Evolutionary conservation across 148 eudicot species (phyloP), one percentile per base, ranked within the genome.

Genomic region (Vaccinium vitisidaea): DNA sequence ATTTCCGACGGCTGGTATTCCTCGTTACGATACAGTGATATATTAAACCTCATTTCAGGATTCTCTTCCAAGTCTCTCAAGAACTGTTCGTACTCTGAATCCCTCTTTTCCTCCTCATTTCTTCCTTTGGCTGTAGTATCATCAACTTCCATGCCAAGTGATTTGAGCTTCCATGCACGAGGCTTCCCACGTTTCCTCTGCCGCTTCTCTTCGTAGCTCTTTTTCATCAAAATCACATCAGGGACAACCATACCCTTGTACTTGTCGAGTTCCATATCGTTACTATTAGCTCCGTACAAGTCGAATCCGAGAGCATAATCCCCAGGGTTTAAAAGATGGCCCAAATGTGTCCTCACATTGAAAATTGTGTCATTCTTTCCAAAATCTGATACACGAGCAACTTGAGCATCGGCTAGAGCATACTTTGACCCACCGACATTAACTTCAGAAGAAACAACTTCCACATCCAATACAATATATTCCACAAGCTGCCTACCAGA

Each of bases 261-360:
- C 83, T 92, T 90, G 55, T 94, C 95, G 75, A 94, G 84, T 52
- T 94, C 98, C 32, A 90, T 81, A 81, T 89, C 90, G 74, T 93
- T 93, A 21, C 55, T 90, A 63, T 94, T 94, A 80, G 94, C 92
- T 52, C 90, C 89, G 83, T 91, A 86, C 15, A 94, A 83, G 80
- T 94, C 96, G 84, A 92, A 94, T 32, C 98, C 98, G 79, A 94
- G 94, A 74, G 95, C 94, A 80, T 89, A 84, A 84, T 92, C 94
- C 19, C 97, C 97, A 2, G 95, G 88, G 58, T 36, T 87, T 50
- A 92, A 76, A 53, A 91, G 89, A 88, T 90, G 95, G 77, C 97
- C 95, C 77, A 94, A 52, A 90, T 94, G 95, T 25, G 94, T 92
- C 80, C 89, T 91, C 63, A 92, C 86, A 49, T 78, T 56, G 78